Evolutionary conservation across 805 yeast species (phyloP).

Genomic region (Myxozyma vanderwaltii): DNA sequence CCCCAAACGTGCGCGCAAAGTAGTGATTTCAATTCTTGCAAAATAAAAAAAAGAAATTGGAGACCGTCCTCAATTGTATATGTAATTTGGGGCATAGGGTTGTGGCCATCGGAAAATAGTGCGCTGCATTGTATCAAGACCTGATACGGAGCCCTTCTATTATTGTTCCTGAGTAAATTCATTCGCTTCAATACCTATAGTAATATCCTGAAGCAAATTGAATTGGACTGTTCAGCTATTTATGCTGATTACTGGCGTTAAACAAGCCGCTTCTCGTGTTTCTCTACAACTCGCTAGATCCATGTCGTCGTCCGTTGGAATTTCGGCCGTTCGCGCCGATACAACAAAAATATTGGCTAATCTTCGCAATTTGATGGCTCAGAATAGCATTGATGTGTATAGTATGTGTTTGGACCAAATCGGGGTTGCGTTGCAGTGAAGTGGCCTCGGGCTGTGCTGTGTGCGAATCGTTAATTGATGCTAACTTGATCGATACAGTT

Average conservation of each 20-base stretch:
- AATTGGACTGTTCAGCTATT: neutral
- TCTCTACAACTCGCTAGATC: neutral
- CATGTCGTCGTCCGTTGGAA: neutral
- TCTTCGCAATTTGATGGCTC: conserved; percentile 66
- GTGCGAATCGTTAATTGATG: neutral
- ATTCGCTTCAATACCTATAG: too few relatives aligned
- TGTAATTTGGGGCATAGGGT: neutral
- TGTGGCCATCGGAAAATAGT: too few relatives aligned
- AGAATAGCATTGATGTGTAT: conserved; percentile 68
- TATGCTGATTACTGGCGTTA: conserved; percentile 2
- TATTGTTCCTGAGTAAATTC: too few relatives aligned
- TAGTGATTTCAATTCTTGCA: too few relatives aligned
- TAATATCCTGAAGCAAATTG: neutral
- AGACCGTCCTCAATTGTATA: too few relatives aligned
- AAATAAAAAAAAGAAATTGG: too few relatives aligned
- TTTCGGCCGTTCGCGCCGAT: conserved; percentile 20
- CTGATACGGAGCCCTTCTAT: too few relatives aligned
- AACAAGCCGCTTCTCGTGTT: neutral
- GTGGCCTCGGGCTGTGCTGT: too few relatives aligned
- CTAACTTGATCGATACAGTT: conserved; percentile 34
- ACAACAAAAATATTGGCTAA: conserved; percentile 52
- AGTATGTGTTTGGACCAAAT: conserved; percentile 35
- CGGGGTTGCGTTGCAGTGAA: too few relatives aligned
- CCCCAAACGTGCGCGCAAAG: too few relatives aligned
- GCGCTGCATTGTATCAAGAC: neutral